Evolutionary conservation across 805 yeast species (phyloP).

Genomic region (Saturnispora zaruensis): DNA sequence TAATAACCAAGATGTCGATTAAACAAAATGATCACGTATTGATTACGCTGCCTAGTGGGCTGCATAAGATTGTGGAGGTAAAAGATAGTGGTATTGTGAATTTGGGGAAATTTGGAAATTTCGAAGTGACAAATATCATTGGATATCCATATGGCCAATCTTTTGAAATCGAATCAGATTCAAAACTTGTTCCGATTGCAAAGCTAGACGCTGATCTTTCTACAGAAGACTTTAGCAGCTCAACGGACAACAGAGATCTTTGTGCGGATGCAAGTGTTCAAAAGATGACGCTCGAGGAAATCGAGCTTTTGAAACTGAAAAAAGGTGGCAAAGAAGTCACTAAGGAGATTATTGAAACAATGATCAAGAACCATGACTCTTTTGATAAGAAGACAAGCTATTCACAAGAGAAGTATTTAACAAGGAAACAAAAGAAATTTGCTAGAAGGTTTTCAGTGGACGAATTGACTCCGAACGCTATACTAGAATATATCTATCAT

Average conservation of each 20-base stretch:
- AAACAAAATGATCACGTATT: constrained; percentile 44
- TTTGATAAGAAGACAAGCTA: constrained; percentile 83
- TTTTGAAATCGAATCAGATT: constrained; percentile 67
- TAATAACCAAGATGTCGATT: constrained; percentile 2
- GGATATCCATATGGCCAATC: constrained; percentile 85
- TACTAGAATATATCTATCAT: constrained; percentile 57
- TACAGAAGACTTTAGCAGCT: constrained; percentile 22
- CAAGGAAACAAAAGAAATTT: constrained; percentile 87
- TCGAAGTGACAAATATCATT: constrained; percentile 60
- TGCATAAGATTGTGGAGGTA: constrained; percentile 63
- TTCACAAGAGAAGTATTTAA: constrained; percentile 86
- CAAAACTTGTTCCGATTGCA: constrained; percentile 41
- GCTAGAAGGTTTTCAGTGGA: constrained; percentile 78
- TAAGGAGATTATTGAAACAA: constrained; percentile 68
- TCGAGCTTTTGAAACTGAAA: constrained; percentile 69
- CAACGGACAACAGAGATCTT: constrained; percentile 46
- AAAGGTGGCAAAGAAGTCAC: constrained; percentile 59
- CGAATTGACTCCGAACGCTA: constrained; percentile 58
- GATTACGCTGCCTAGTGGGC: constrained; percentile 74
- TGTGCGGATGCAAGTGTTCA: constrained; percentile 68
- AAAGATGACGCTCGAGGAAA: constrained; percentile 66
- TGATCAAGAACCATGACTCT: constrained; percentile 75
- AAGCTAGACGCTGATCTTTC: constrained; percentile 20
- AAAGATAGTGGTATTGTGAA: constrained; percentile 51
- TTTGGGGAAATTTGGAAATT: constrained; percentile 89